Evolutionary conservation across 2,329 filamentous ascomycete species (phyloP), one percentile per base, ranked within the genome.

Genomic region (Diaporthe humulicola): DNA sequence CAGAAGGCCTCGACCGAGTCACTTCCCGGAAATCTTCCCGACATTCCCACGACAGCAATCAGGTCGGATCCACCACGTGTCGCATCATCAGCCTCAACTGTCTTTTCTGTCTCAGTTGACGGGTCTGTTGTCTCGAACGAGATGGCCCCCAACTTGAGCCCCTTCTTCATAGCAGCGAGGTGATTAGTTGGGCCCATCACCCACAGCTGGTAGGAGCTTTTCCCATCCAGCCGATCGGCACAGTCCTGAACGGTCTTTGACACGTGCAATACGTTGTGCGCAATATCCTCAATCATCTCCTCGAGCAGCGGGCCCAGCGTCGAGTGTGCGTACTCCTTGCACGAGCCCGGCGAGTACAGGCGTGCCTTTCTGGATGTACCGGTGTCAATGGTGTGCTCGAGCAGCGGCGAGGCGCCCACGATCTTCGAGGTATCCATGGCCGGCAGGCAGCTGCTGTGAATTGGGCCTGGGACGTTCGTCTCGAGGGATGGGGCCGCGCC

Each of bases 1-100:
- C 54, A 57, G 28, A 57, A 57, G 6, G 25, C 54, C 17, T 57
- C 54, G 25, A 57, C 54, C 6, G 28, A 33, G 10, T 57, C 54
- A 57, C 54, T 57, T 9, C 54, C 54, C 17, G 54, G 54, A 8
- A 57, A 57, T 9, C 54, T 57, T 22, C 54, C 54, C n/a, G 66
- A 6, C 66, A 70, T 70, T 25, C 66, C 66, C n/a, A 70, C 66
- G 8, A 70, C 40, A 4, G 66, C 66, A 17, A 70, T 70, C 30
- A 52, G 45, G 4, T 54, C 66, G 22, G 66, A 57, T 19, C 30
- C 54, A 28, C 54, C 54, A 33, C 54, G 54, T 57, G 28, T 30
- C 5, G 4, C 54, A 30, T 57, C 19, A 3, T 8, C 17, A 8
- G 22, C 48, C 48, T 25, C 48, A 14, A 3, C 1, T 52, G 48